A percentile compares a stretch with the other conserved stretches of the same genome.
Conservation (phyloP, 257 asterid species). For the Capsicum baccatum region DNA sequence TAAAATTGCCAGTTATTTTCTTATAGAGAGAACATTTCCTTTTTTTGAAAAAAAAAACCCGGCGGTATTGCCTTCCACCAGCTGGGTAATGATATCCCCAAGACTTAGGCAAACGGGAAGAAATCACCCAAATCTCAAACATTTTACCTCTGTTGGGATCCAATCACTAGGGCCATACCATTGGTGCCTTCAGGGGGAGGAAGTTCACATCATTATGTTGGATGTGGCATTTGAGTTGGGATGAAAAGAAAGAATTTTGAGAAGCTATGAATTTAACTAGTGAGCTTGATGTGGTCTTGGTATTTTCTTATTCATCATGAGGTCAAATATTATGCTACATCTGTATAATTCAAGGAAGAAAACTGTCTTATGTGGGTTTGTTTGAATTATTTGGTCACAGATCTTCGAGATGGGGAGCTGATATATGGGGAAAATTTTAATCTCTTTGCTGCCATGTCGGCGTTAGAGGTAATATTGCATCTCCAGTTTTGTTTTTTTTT, state of each 20-base stretch:
- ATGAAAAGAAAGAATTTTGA: not conserved
- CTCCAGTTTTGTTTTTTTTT: conserved; percentile 14
- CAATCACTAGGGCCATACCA: not conserved
- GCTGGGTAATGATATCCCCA: not conserved
- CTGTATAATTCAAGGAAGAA: conserved; percentile 9
- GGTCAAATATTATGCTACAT: not conserved
- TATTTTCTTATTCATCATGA: not conserved
- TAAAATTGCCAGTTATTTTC: not conserved
- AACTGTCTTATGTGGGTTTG: not conserved
- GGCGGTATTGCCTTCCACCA: not conserved
- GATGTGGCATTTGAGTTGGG: conserved; percentile 5
- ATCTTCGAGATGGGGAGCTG: conserved; percentile 87
- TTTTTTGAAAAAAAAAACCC: not conserved
- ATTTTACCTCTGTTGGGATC: not conserved
- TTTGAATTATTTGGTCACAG: conserved; percentile 49
- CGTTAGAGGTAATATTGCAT: conserved; percentile 80
- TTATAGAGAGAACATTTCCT: not conserved
- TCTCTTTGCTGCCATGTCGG: conserved; percentile 98
- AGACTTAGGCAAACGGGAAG: not conserved
- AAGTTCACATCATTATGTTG: not conserved
- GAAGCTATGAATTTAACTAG: not conserved
- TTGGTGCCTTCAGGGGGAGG: conserved; percentile 6
- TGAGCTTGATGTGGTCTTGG: conserved; percentile 15
- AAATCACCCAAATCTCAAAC: not conserved
- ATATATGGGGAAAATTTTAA: conserved; percentile 85